phyloP scores from a whole-genome alignment of 192 early-diverging fungal species.

The Backusella psychrophila region DNA sequence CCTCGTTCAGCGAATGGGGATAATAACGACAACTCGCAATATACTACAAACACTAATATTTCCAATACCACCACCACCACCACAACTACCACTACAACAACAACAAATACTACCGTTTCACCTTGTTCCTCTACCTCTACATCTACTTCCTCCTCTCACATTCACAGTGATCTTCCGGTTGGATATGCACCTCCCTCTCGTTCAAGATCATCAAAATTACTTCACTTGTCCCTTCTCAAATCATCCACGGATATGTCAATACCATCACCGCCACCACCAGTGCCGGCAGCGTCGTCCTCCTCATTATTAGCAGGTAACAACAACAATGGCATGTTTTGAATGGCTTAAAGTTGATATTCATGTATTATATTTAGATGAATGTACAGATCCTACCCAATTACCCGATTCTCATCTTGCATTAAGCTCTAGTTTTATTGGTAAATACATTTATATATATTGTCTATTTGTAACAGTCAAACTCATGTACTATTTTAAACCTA shows the following conservation, averaged over 20 bases:
- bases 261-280: neutral
- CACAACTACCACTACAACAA: neutral
- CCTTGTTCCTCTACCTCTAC: neutral
- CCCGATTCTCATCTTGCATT: conserved; percentile 10
- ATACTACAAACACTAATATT: neutral
- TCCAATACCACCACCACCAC: neutral
- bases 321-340: neutral
- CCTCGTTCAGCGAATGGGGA: neutral
- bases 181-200: conserved; percentile 37
- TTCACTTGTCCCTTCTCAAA: conserved; percentile 9
- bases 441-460: neutral
- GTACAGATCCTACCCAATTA: neutral
- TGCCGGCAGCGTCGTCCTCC: neutral
- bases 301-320: neutral
- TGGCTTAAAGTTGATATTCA: neutral
- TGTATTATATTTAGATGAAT: neutral
- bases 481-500: neutral
- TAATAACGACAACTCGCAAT: neutral
- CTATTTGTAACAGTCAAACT: neutral
- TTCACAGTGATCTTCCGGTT: conserved; percentile 16
- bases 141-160: neutral
- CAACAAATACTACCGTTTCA: neutral
- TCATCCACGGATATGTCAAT: conserved; percentile 1
- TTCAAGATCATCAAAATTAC: conserved; percentile 26
- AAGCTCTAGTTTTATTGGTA: conserved; percentile 22